A percentile compares a stretch with the other conserved stretches of the same genome.
Conservation (phyloP, 352 stramenopile genomes). For the Phytopythium oedochilum region DNA sequence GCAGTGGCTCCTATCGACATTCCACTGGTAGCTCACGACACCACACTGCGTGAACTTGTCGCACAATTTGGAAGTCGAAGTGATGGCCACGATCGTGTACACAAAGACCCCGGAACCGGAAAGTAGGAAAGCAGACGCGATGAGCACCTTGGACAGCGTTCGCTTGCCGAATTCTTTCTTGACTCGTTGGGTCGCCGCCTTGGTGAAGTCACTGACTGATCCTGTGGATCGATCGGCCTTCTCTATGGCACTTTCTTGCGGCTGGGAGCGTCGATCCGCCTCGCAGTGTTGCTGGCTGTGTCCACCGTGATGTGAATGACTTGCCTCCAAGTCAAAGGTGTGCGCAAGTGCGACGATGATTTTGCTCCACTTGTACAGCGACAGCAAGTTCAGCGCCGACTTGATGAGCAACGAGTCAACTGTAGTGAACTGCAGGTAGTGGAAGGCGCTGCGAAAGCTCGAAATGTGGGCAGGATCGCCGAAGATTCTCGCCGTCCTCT, state of each 20-base stretch:
- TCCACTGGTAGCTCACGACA: conserved; percentile 40
- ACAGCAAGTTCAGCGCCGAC: conserved; percentile 26
- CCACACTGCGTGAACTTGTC: conserved; percentile 33
- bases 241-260: background rate
- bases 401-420: conserved; percentile 20
- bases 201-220: conserved; percentile 1
- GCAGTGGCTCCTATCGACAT: conserved; percentile 19
- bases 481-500: conserved; percentile 35
- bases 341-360: conserved; percentile 24
- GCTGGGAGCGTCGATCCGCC: background rate
- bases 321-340: conserved; percentile 5
- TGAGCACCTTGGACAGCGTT: conserved; percentile 14
- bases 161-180: conserved; percentile 13
- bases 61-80: conserved; percentile 15
- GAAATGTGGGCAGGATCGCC: conserved; percentile 36
- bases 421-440: conserved; percentile 35
- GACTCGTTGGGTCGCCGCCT: conserved; percentile 7
- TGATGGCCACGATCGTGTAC: conserved; percentile 24
- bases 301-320: conserved; percentile 1
- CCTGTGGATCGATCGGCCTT: background rate
- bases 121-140: conserved; percentile 25
- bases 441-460: conserved; percentile 38
- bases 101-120: conserved; percentile 20
- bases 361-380: conserved; percentile 36
- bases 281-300: conserved; percentile 8